These are phyloP conservation scores for Sclerotinia spermophila DNA, from an alignment of 2,329 filamentous ascomycete species.

Conservation along the genomic window DNA sequence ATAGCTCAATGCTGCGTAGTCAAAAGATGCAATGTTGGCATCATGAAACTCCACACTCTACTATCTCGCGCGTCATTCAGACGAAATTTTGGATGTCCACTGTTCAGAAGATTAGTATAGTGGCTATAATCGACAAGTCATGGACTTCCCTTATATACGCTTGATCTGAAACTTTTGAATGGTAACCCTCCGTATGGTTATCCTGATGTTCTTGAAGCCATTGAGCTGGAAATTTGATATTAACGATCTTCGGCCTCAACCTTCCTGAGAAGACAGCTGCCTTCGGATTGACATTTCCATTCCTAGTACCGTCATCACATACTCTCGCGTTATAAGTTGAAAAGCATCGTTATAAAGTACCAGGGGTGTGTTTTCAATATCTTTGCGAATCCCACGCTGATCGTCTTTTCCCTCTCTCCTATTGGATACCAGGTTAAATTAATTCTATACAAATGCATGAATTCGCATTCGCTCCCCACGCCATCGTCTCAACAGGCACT, in stretches of 20 bases:
- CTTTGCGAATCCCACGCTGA: neutral
- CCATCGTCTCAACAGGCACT: neutral
- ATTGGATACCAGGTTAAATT: neutral
- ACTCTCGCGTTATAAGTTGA: neutral
- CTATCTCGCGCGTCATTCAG: conserved; percentile 16
- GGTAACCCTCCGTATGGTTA: neutral
- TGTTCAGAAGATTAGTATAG: neutral
- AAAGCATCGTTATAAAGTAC: neutral
- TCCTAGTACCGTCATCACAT: neutral
- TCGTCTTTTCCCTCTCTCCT: neutral
- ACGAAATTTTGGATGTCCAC: neutral
- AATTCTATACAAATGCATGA: neutral
- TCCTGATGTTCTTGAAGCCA: neutral
- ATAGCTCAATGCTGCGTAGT: conserved; percentile 23
- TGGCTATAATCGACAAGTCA: neutral
- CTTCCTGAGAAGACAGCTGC: neutral
- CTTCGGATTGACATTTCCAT: neutral
- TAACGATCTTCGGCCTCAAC: neutral
- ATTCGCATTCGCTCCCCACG: neutral
- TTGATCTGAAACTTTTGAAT: neutral
- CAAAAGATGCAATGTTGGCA: conserved; percentile 14
- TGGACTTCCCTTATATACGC: neutral
- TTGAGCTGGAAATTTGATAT: neutral
- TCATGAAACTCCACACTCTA: conserved; percentile 4
- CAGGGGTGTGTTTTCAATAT: neutral